Percentiles rank a stretch among this genome's conserved stretches.
phyloP scores from a whole-genome alignment of 2,329 filamentous ascomycete genomes.

The Fusarium udum region DNA sequence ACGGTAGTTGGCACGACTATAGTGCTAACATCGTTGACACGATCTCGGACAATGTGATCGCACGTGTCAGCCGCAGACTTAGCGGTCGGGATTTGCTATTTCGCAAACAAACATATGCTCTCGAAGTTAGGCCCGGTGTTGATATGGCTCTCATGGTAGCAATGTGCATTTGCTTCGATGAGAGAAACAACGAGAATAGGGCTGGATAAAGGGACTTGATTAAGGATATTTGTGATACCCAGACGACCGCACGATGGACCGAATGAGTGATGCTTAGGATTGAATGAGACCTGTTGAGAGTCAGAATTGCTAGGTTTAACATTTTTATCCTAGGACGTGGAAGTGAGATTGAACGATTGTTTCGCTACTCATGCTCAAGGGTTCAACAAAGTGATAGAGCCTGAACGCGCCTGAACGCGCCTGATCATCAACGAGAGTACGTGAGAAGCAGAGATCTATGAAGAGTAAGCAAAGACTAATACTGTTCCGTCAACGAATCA shows the following conservation, averaged over 20 bases:
- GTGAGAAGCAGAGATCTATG: background rate
- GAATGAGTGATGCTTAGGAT: background rate
- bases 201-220: background rate
- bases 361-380: background rate
- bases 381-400: too few relatives aligned
- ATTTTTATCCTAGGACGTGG: background rate
- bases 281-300: background rate
- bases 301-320: background rate
- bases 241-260: background rate
- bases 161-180: constrained; percentile 74
- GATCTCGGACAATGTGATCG: constrained; percentile 61
- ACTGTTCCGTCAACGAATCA: background rate
- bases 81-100: constrained; percentile 66
- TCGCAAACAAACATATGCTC: constrained; percentile 71
- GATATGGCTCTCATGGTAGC: constrained; percentile 73
- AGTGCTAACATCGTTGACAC: constrained; percentile 66
- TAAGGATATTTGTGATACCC: constrained; percentile 3
- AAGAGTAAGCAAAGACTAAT: background rate
- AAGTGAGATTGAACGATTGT: background rate
- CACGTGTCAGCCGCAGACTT: constrained; percentile 66
- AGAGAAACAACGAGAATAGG: constrained; percentile 49
- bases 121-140: constrained; percentile 70
- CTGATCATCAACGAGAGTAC: background rate
- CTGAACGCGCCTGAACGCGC: background rate
- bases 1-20: constrained; percentile 69